Conservation (phyloP, 192 early-diverging fungal species). For the Backusella macrospora region DNA sequence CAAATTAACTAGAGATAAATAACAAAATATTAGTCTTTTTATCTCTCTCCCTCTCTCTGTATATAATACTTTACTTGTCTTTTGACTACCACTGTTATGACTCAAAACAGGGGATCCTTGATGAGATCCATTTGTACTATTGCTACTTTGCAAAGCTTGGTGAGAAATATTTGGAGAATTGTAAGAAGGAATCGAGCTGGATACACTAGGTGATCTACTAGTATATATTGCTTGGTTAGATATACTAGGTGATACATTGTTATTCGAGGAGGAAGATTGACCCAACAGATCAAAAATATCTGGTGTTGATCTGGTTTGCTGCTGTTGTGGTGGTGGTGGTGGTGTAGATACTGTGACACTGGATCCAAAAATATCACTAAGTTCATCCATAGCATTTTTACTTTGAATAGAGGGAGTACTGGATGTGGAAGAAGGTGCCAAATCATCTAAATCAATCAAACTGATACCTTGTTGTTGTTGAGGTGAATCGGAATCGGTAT, state of each 20-base stretch:
- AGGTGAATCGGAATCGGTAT: background rate
- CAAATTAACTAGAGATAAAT: conserved; percentile 18
- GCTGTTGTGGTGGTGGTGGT: background rate
- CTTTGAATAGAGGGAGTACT: conserved; percentile 1
- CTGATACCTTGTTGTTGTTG: conserved; percentile 33
- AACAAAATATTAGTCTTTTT: background rate
- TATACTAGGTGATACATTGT: background rate
- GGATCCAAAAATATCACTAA: conserved; percentile 25
- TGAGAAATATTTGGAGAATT: background rate
- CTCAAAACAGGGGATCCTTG: background rate
- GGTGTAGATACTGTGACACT: background rate
- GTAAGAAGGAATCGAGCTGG: conserved; percentile 1
- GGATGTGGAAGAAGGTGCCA: conserved; percentile 16
- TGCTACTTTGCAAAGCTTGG: background rate
- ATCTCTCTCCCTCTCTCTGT: background rate
- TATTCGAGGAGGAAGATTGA: background rate
- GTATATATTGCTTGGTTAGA: background rate
- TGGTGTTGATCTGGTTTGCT: background rate
- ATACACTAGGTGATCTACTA: conserved; percentile 1
- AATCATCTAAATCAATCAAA: conserved; percentile 49
- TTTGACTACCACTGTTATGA: background rate
- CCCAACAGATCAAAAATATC: conserved; percentile 16
- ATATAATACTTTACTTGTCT: background rate
- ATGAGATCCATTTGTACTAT: background rate
- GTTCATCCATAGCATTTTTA: conserved; percentile 20